Evolutionary conservation across 495 filamentous ascomycete genomes (phyloP), one percentile per base, ranked within the genome.

Genomic region (Bathelium albidoporum): DNA sequence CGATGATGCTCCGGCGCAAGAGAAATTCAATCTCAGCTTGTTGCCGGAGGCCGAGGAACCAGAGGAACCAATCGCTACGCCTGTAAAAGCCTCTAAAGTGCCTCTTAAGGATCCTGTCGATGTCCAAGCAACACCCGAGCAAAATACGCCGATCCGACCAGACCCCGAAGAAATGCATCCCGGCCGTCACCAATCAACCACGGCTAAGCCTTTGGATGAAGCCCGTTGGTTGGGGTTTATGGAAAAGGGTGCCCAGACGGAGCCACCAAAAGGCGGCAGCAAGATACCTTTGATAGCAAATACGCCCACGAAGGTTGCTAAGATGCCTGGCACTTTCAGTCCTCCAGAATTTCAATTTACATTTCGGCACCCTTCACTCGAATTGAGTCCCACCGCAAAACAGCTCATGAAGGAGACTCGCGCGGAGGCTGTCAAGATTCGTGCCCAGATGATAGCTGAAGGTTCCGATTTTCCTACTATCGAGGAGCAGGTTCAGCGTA

Each of bases 321-420:
- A 68, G 59, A 32, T 63, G 1, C 58, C 22, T 3, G 31, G 61
- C 32, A 63, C 32, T 28, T 26, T 70, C 18, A 58, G 80, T 0
- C 85, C 86, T 0, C 83, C 89, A 0, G 80, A 78, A 0, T 95
- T 91, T 72, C 87, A 89, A 43, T 95, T 95, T 76, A 85, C 81
- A 64, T 87, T 88, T 64, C 73, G 78, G 31, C 79, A 78, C 32
- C 79, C 82, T 24, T 76, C 83, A 28, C 65, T 72, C 0, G 80
- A 88, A 61, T 83, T 96, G 14, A 88, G 87, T 60, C 80, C 84
- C 12, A 85, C 88, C 52, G 88, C 91, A 2, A 86, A 84, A 72
- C 80, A 81, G 58, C 81, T 96, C 72, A 92, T 94, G 88, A 83
- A 87, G 31, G 85, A 85, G 49, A 75, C 90, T 20, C 86, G 89